Conservation (phyloP, 2,329 filamentous ascomycete species). For the Seiridium unicorne region DNA sequence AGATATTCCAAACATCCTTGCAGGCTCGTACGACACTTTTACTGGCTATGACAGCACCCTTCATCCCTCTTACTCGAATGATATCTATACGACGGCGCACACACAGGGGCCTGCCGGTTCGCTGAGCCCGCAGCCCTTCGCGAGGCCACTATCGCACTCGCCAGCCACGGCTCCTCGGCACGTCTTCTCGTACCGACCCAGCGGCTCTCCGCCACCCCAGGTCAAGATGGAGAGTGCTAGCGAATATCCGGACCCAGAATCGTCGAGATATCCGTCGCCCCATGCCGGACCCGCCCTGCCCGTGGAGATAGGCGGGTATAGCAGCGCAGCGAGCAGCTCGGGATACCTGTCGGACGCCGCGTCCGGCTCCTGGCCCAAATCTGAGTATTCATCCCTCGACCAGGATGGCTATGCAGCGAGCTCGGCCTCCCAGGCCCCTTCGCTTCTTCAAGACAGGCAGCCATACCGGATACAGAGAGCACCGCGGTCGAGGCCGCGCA, state of each 20-base stretch:
- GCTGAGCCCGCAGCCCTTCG: conserved; percentile 22
- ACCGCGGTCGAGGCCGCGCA: conserved; percentile 36
- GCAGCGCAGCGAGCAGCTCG: conserved; percentile 25
- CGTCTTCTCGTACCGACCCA: conserved; percentile 28
- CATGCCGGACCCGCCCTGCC: conserved; percentile 34
- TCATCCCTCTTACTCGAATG: conserved; percentile 41
- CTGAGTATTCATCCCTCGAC: conserved; percentile 34
- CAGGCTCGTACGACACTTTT: conserved; percentile 52
- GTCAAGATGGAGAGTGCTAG: conserved; percentile 37
- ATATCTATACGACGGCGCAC: conserved; percentile 40
- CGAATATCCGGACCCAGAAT: conserved; percentile 34
- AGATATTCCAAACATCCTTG: conserved; percentile 43
- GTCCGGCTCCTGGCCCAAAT: conserved; percentile 35
- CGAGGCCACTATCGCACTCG: conserved; percentile 29
- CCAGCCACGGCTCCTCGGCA: conserved; percentile 28
- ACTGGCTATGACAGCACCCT: conserved; percentile 42
- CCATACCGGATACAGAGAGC: background rate
- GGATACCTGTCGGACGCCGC: conserved; percentile 37
- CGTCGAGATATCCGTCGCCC: conserved; percentile 40
- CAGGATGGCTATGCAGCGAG: conserved; percentile 31
- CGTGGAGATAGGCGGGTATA: conserved; percentile 22
- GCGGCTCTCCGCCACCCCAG: conserved; percentile 30
- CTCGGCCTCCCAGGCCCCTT: conserved; percentile 16
- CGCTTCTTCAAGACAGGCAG: conserved; percentile 23
- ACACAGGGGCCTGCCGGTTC: conserved; percentile 26